Conservation (phyloP, 1,284 basidiomycete species). For the Anthracocystis setariae region DNA sequence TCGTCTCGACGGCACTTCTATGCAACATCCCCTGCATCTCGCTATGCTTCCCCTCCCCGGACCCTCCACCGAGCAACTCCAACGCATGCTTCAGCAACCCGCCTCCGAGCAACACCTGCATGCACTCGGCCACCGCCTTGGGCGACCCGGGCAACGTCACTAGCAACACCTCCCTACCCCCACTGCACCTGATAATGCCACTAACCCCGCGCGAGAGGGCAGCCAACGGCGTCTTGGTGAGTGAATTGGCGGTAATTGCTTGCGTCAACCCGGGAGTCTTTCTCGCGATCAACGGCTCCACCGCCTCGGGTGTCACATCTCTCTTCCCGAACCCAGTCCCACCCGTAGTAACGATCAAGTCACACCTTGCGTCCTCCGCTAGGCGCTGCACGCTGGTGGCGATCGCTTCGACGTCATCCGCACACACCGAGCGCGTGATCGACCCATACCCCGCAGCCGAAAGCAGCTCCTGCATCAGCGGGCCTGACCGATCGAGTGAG, state of each 20-base stretch:
- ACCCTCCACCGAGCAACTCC: constrained; percentile 78
- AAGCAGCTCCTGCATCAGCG: constrained; percentile 27
- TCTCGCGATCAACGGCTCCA: constrained; percentile 77
- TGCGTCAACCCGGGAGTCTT: constrained; percentile 82
- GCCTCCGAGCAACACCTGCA: constrained; percentile 73
- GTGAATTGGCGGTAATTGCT: constrained; percentile 76
- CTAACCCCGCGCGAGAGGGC: constrained; percentile 83
- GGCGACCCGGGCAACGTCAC: constrained; percentile 84
- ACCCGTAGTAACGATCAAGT: constrained; percentile 76
- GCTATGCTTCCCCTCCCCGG: constrained; percentile 74
- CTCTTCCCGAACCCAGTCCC: constrained; percentile 84
- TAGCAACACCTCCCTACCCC: constrained; percentile 73
- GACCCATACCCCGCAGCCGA: constrained; percentile 15
- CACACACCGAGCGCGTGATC: constrained; percentile 12
- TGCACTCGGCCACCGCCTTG: constrained; percentile 83
- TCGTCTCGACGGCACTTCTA: constrained; percentile 8
- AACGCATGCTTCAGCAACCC: constrained; percentile 76
- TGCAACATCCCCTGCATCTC: constrained; percentile 29
- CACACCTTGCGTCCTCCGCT: constrained; percentile 17
- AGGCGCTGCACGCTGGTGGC: constrained; percentile 3
- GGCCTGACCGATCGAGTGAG: constrained; percentile 47
- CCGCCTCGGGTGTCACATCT: constrained; percentile 83
- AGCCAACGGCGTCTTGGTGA: constrained; percentile 80
- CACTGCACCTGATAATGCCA: constrained; percentile 71
- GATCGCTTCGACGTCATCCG: constrained; percentile 35